phyloP scores from a whole-genome alignment of 768 basidiomycete species.

The Podaxis carcinomalis region DNA sequence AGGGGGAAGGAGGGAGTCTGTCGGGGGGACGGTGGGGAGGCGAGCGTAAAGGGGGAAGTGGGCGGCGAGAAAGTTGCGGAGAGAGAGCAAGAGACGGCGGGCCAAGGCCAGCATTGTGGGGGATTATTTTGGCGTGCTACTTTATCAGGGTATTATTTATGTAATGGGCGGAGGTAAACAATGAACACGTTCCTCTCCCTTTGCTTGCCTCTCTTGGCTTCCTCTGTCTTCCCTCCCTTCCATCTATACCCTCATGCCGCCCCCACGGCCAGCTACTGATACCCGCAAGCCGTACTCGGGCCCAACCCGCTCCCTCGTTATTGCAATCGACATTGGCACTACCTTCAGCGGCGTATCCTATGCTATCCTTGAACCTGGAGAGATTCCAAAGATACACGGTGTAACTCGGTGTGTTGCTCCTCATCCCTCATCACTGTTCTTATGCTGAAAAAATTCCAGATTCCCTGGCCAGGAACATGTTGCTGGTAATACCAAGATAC shows the following conservation, averaged over 20 bases:
- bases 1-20: not conserved
- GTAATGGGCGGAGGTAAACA: slow-evolving; percentile 1
- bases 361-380: slow-evolving; percentile 76
- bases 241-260: slow-evolving; percentile 16
- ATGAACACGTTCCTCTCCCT: slow-evolving; percentile 3
- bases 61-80: slow-evolving; percentile 46
- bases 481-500: slow-evolving; percentile 81
- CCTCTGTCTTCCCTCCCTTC: not conserved
- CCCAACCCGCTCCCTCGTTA: slow-evolving; percentile 56
- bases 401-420: slow-evolving; percentile 58
- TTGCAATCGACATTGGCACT: slow-evolving; percentile 80
- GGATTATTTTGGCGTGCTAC: not conserved
- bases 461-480: slow-evolving; percentile 87
- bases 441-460: slow-evolving; percentile 29
- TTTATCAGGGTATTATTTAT: not conserved
- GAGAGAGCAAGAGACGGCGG: slow-evolving; percentile 32
- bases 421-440: not conserved
- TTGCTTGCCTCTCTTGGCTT: not conserved
- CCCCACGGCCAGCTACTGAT: slow-evolving; percentile 52
- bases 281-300: slow-evolving; percentile 75
- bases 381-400: slow-evolving; percentile 77
- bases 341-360: slow-evolving; percentile 84
- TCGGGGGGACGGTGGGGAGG: not conserved
- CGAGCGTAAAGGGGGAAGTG: slow-evolving; percentile 15
- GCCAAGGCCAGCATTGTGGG: slow-evolving; percentile 1